Base-by-base conservation (phyloP, 768 basidiomycete species). In the Tricholoma sp. region DNA sequence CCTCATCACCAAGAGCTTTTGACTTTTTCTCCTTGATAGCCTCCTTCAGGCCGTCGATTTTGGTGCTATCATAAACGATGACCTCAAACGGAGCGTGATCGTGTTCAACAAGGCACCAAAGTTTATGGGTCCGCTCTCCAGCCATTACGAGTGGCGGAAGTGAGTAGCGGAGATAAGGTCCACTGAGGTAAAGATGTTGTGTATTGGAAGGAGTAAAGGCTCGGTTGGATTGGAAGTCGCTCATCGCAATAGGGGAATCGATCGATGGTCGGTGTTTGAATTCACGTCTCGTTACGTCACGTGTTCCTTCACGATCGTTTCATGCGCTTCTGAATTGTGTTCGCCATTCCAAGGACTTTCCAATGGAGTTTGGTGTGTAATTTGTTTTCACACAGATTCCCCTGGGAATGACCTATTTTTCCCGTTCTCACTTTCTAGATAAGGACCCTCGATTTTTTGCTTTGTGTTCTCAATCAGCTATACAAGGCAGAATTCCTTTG, bases 211-310 rank as follows among this genome's bases (percentile, higher is more conserved):
- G 32, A 21, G 31, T 52, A 5, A 52, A 52, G 51, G 51, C 51
- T 52, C 51, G 51, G 51, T 52, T 52, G 32, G 51, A 35, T 52
- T 52, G 51, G 51, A 34, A 21, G 51, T 52, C 32, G 32, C 51
- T 52, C 51, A 35, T 52, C 32, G 51, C 51, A 35, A 52, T 52
- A 52, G 32, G 50, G n/a, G 34, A 41, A 41, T 41, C 9, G 39
- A 41, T 41, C 7, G 39, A 41, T 41, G n/a, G 39, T n/a, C 41
- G 41, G 41, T 19, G 41, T 43, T n/a, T n/a, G 41, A 8, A 18
- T 9, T 43, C 24, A 27, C 24, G 2, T 27, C 24, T 27, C n/a
- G n/a, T n/a, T n/a, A n/a, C n/a, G n/a, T n/a, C n/a, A n/a, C n/a
- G n/a, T n/a, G n/a, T n/a, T n/a, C n/a, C n/a, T n/a, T n/a, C n/a